Evolutionary conservation across 1,284 basidiomycete species (phyloP).

Genomic region (Cutaneotrichosporon cyanovorans): DNA sequence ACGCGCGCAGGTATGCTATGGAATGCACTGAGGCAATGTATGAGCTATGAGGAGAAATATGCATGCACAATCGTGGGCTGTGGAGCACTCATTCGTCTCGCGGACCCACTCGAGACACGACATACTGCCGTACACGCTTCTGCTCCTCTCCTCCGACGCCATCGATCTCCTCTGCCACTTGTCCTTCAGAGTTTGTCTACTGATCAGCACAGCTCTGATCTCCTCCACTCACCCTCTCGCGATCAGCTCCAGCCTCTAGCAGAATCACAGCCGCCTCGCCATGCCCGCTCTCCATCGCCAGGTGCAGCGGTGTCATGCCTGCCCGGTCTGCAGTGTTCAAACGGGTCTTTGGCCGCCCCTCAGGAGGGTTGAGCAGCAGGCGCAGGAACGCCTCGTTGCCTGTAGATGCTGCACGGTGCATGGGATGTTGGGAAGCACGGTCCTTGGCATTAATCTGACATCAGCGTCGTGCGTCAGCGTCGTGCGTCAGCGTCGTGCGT

Average conservation of each 20-base stretch:
- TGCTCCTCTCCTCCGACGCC: slow-evolving; percentile 85
- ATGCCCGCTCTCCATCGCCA: slow-evolving; percentile 89
- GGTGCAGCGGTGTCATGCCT: slow-evolving; percentile 88
- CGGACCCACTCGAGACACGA: slow-evolving; percentile 47
- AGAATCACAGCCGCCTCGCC: slow-evolving; percentile 79
- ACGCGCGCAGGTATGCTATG: no score
- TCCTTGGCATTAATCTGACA: slow-evolving; percentile 83
- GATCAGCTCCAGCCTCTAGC: slow-evolving; percentile 88
- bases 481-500: neutral
- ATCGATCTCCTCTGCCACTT: slow-evolving; percentile 72
- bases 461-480: no score
- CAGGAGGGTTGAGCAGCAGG: slow-evolving; percentile 66
- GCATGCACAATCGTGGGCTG: no score
- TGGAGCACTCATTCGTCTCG: slow-evolving; percentile 25
- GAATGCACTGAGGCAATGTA: no score
- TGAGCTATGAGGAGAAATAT: no score
- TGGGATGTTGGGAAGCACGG: slow-evolving; percentile 77
- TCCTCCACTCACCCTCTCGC: slow-evolving; percentile 60
- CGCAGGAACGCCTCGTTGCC: slow-evolving; percentile 79
- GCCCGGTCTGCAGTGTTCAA: slow-evolving; percentile 79
- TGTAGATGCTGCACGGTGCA: slow-evolving; percentile 90
- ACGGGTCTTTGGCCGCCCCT: slow-evolving; percentile 66
- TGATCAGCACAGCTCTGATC: slow-evolving; percentile 10
- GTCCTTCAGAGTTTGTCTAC: slow-evolving; percentile 71
- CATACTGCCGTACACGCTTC: slow-evolving; percentile 63